Evolutionary conservation across 140 eudicot species (phyloP), one percentile per base, ranked within the genome.

Genomic region (Bidens hawaiensis): DNA sequence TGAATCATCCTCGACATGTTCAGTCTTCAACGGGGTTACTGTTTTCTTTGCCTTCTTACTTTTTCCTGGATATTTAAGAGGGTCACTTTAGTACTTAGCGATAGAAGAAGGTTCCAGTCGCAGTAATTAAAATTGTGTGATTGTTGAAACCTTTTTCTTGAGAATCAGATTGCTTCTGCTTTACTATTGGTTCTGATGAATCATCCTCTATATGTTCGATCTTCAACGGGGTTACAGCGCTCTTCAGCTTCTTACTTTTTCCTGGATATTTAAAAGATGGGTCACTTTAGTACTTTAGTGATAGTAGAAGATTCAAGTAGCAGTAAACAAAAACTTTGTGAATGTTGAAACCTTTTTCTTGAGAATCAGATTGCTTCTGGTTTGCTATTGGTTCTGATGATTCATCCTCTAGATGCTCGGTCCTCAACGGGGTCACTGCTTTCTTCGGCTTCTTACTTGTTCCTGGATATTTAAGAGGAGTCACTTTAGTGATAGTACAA

Each of bases 291-390:
- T n/a, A n/a, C n/a, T n/a, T n/a, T n/a, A 58, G 10, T 55, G 54
- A 34, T 47, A n/a, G 16, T 34, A 73, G 15, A 65, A 47, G 17
- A 18, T 67, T 9, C 28, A 49, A 58, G 11, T 11, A 10, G 25
- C 40, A 62, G 16, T 17, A 31, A 33, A 13, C 15, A 51, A 19
- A 41, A n/a, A 31, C 4, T 4, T 47, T 16, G 24, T 34, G 33
- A 69, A 28, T 12, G 49, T 17, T 57, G 21, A 19, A 51, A 84
- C 88, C 84, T 81, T 64, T 57, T 68, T 56, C 77, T 68, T 71
- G 63, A 74, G 71, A 31, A 38, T 69, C 79, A 15, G 81, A 48
- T 42, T 67, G 59, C 38, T 66, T 72, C 49, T 33, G 54, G 25
- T 70, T 71, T 31, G 26, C 74, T 34, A 62, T 45, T 49, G 42